A percentile compares a stretch with the other conserved stretches of the same genome.
Evolutionary conservation across 495 filamentous ascomycete species (phyloP).

Genomic region (Lasiosphaeria hispida): DNA sequence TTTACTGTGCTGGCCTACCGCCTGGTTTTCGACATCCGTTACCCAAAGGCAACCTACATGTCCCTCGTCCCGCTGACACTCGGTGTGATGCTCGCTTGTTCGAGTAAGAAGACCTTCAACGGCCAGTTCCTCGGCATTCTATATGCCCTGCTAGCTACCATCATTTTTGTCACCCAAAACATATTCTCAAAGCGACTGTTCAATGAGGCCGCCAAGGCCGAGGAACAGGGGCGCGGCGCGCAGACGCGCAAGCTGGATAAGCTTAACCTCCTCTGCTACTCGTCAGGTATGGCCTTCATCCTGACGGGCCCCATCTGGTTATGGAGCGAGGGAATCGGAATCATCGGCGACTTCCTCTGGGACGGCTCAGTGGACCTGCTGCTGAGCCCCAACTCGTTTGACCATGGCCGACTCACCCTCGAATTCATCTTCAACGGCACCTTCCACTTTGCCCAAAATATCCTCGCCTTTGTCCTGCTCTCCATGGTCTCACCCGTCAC

Average conservation of each 20-base stretch:
- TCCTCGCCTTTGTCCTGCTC: constrained; percentile 87
- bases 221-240: constrained; percentile 60
- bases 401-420: constrained; percentile 72
- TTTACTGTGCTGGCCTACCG: constrained; percentile 95
- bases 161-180: constrained; percentile 98
- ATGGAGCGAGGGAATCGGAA: constrained; percentile 76
- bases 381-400: constrained; percentile 62
- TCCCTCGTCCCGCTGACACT: constrained; percentile 89
- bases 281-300: constrained; percentile 84
- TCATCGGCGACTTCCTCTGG: constrained; percentile 71
- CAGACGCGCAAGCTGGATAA: constrained; percentile 83
- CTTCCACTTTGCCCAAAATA: constrained; percentile 95
- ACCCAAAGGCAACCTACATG: constrained; percentile 83
- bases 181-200: constrained; percentile 99
- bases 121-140: constrained; percentile 86
- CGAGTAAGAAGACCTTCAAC: constrained; percentile 67
- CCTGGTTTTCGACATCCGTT: constrained; percentile 80
- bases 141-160: constrained; percentile 78
- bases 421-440: constrained; percentile 97
- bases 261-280: constrained; percentile 95
- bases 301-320: constrained; percentile 93
- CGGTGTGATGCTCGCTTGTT: constrained; percentile 94
- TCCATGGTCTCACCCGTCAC: constrained; percentile 93
- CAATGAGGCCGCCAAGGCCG: constrained; percentile 83
- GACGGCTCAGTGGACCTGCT: constrained; percentile 62